These are phyloP conservation scores for Pyronema domesticum DNA, from an alignment of 495 filamentous ascomycete species.

Conservation along the genomic window DNA sequence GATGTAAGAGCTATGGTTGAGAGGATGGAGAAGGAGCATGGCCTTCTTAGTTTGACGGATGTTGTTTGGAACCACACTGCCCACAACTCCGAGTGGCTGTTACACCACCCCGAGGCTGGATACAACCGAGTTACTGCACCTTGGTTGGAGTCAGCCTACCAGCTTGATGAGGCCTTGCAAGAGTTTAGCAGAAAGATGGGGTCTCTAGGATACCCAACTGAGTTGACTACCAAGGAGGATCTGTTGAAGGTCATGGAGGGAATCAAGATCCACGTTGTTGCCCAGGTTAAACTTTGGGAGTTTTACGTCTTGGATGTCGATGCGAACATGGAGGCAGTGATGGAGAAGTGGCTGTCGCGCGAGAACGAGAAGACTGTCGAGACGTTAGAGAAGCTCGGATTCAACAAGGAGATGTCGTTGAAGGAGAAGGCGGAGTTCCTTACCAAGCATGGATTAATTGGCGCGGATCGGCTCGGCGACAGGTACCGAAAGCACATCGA, in stretches of 20 bases:
- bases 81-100: conserved; percentile 82
- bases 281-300: conserved; percentile 68
- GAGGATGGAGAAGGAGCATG: conserved; percentile 69
- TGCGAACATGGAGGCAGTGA: conserved; percentile 44
- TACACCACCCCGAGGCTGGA: conserved; percentile 86
- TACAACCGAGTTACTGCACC: conserved; percentile 90
- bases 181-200: conserved; percentile 54
- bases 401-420: conserved; percentile 33
- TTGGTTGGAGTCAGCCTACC: conserved; percentile 74
- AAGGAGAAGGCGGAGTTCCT: conserved; percentile 41
- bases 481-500: conserved; percentile 54
- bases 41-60: conserved; percentile 77
- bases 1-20: conserved; percentile 61
- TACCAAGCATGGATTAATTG: conserved; percentile 41
- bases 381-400: conserved; percentile 21
- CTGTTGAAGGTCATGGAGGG: conserved; percentile 70
- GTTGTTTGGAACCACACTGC: conserved; percentile 98
- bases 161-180: conserved; percentile 69
- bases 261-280: conserved; percentile 62
- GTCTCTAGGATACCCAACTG: conserved; percentile 51
- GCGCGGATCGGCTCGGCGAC: conserved; percentile 55
- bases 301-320: conserved; percentile 76
- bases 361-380: background rate
- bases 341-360: conserved; percentile 43
- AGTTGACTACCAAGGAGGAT: conserved; percentile 51